Evolutionary conservation across 2,329 filamentous ascomycete genomes (phyloP), one percentile per base, ranked within the genome.

Genomic region (Helminthosporium solani): DNA sequence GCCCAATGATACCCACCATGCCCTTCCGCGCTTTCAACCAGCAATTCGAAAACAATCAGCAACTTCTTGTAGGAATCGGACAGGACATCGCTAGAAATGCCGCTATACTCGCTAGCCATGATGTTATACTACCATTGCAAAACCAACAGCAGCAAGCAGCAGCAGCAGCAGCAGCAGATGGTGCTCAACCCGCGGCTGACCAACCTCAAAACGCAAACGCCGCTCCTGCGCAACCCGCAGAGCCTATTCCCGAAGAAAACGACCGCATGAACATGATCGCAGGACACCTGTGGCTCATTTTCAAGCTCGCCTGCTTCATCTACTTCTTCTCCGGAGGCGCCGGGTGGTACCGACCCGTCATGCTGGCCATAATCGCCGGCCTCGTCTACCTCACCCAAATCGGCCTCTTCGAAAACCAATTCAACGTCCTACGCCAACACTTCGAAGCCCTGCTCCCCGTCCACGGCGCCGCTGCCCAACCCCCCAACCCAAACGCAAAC

Each of bases 291-390:
- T 85, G 82, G 82, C 73, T 84, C 2, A 74, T 83, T 19, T 66
- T 82, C 39, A 77, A 82, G 8, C 64, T 84, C 16, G 76, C 80
- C 46, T 75, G 79, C 47, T 81, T 84, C 57, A 75, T 78, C 44
- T 84, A 81, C 60, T 75, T 85, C 57, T 75, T 83, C 48, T 76
- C 66, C 5, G 73, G 73, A 46, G 66, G 72, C 16, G 71, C 71
- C 21, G 72, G 72, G 56, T 64, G 68, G 49, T 70, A 74, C 31
- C 51, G 66, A 14, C 71, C 73, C 2, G 46, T 74, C 5, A 64
- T 73, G 45, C 58, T 77, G 7, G 58, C 65, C 4, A 57, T 67
- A 5, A 67, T 75, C 19, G 73, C 67, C 1, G 43, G 64, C 3
- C 54, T 70, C 11, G 72, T 75, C 45, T 76, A 72, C 52, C 54